A percentile compares a stretch with the other conserved stretches of the same genome.
Evolutionary conservation across 805 yeast genomes (phyloP).

Genomic region (Teunomyces pallodes): DNA sequence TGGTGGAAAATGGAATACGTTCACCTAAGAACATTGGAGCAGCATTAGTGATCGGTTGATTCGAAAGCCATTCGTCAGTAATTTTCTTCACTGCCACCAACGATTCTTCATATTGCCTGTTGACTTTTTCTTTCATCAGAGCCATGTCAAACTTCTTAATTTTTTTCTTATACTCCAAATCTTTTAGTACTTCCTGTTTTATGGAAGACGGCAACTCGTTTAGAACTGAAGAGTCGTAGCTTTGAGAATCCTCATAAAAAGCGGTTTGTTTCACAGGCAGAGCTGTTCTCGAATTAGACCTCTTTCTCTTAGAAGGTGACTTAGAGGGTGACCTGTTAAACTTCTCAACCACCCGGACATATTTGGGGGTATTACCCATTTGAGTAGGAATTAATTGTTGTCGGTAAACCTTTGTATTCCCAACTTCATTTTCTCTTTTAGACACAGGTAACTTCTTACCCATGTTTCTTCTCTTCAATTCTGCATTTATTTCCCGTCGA

Average conservation of each 20-base stretch:
- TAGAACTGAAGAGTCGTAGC: slow-evolving; percentile 36
- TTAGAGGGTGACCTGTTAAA: slow-evolving; percentile 22
- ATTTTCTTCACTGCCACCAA: slow-evolving; percentile 14
- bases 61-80: slow-evolving; percentile 20
- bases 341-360: slow-evolving; percentile 31
- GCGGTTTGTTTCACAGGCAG: slow-evolving; percentile 13
- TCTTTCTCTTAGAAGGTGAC: slow-evolving; percentile 12
- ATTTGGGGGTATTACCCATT: slow-evolving; percentile 25
- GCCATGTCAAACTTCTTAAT: slow-evolving; percentile 23
- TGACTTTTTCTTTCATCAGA: slow-evolving; percentile 27
- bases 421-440: background rate
- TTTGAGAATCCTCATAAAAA: slow-evolving; percentile 20
- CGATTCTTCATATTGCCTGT: slow-evolving; percentile 8
- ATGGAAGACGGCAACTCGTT: slow-evolving; percentile 39
- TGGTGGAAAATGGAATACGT: background rate
- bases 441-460: background rate
- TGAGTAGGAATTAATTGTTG: slow-evolving; percentile 40
- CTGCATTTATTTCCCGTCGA: slow-evolving; percentile 56
- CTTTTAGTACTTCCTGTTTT: slow-evolving; percentile 34
- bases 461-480: slow-evolving; percentile 45
- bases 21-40: slow-evolving; percentile 9
- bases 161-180: slow-evolving; percentile 28
- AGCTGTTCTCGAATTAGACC: slow-evolving; percentile 7
- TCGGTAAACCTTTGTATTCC: slow-evolving; percentile 22
- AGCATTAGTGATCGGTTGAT: slow-evolving; percentile 12